These are phyloP conservation scores for Termitomyces sp. DNA, from an alignment of 768 basidiomycete species.

Conservation along the genomic window DNA sequence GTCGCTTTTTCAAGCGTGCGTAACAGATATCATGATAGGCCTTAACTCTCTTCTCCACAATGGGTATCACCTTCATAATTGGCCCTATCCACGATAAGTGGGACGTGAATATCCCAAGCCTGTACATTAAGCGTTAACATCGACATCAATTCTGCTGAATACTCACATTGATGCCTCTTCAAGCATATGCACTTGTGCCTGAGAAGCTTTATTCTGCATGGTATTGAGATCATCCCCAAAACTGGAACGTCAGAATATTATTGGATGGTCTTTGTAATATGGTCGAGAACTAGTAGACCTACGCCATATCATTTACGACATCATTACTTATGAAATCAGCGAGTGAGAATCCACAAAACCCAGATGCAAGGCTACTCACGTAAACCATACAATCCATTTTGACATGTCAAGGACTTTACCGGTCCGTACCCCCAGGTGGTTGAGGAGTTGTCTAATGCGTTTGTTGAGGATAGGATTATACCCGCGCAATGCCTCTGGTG, in stretches of 20 bases:
- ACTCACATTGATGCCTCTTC: conserved; percentile 6
- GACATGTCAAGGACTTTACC: conserved; percentile 24
- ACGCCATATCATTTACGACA: conserved; percentile 38
- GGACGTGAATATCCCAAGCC: conserved; percentile 9
- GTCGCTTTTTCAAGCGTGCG: conserved; percentile 52
- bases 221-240: conserved; percentile 23
- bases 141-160: background rate
- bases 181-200: background rate
- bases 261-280: background rate
- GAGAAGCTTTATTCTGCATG: conserved; percentile 8
- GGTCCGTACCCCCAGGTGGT: conserved; percentile 10
- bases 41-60: conserved; percentile 3
- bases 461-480: conserved; percentile 17
- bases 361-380: conserved; percentile 23
- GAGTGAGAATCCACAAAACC: background rate
- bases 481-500: conserved; percentile 25
- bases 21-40: conserved; percentile 36
- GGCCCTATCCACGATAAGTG: conserved; percentile 16
- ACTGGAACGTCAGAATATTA: conserved; percentile 10
- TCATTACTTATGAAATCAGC: conserved; percentile 25
- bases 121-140: background rate
- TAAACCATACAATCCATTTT: conserved; percentile 33
- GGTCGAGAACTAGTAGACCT: conserved; percentile 6
- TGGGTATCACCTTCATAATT: conserved; percentile 8
- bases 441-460: conserved; percentile 21